Conservation (phyloP, 306 rosid genomes). For the Sicyos edulis region DNA sequence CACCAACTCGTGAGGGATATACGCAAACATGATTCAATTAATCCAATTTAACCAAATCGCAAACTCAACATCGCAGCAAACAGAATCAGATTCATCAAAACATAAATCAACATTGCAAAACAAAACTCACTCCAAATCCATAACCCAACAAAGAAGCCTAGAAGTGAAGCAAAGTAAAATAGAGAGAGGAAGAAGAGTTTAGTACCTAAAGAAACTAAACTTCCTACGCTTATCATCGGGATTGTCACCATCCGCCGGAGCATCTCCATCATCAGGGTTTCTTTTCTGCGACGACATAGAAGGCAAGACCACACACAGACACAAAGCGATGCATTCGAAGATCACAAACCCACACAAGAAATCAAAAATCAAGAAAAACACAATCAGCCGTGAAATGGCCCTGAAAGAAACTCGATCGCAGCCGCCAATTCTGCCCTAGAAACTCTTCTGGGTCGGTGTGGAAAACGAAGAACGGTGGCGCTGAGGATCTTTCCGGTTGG, state of each 20-base stretch:
- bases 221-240: conserved; percentile 68
- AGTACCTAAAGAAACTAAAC: conserved; percentile 41
- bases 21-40: neutral
- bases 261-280: conserved; percentile 63
- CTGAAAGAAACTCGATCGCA: conserved; percentile 14
- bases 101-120: neutral
- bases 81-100: neutral
- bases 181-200: neutral
- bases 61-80: neutral
- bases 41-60: neutral
- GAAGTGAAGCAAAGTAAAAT: neutral
- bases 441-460: neutral
- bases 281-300: conserved; percentile 74
- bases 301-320: neutral
- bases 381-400: neutral
- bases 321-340: conserved; percentile 12
- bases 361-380: neutral
- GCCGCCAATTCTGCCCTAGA: neutral
- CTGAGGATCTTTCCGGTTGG: too few species aligned
- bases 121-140: neutral
- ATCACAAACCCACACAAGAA: neutral
- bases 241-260: neutral
- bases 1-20: neutral
- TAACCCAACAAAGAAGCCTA: neutral
- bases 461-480: neutral